Conservation (phyloP, 1,284 basidiomycete species). For the Malassezia sp. region DNA sequence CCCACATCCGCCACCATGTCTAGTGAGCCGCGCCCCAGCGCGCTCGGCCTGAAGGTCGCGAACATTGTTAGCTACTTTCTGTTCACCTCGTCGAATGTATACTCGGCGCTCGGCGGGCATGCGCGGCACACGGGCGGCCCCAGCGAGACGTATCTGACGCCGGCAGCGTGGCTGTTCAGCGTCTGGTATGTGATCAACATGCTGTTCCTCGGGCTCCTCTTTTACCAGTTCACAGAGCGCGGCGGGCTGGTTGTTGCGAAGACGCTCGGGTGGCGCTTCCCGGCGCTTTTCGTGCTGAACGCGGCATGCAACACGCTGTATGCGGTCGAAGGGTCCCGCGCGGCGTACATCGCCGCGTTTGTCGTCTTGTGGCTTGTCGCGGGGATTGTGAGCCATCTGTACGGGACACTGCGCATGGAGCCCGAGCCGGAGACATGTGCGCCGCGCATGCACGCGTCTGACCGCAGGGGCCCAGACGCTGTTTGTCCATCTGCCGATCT, state of each 20-base stretch:
- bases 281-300: conserved; percentile 70
- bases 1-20: neutral
- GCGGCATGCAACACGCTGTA: conserved; percentile 66
- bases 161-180: conserved; percentile 72
- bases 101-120: conserved; percentile 63
- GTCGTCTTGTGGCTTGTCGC: conserved; percentile 73
- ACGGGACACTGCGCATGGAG: conserved; percentile 78
- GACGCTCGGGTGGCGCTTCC: conserved; percentile 76
- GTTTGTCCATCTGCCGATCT: conserved; percentile 49
- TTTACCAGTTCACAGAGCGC: conserved; percentile 48
- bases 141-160: conserved; percentile 70
- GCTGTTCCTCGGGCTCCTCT: conserved; percentile 59
- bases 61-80: conserved; percentile 68
- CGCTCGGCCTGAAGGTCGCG: conserved; percentile 52
- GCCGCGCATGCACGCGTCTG: too few species aligned
- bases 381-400: conserved; percentile 73
- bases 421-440: conserved; percentile 57
- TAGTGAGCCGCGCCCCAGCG: neutral
- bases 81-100: conserved; percentile 78
- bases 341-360: conserved; percentile 67
- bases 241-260: conserved; percentile 73
- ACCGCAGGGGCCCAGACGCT: conserved; percentile 52
- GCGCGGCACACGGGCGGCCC: conserved; percentile 40
- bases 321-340: conserved; percentile 50
- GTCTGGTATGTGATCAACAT: conserved; percentile 70